A percentile compares a stretch with the other conserved stretches of the same genome.
Evolutionary conservation across 768 basidiomycete genomes (phyloP).

Genomic region (Kwoniella shandongensis): DNA sequence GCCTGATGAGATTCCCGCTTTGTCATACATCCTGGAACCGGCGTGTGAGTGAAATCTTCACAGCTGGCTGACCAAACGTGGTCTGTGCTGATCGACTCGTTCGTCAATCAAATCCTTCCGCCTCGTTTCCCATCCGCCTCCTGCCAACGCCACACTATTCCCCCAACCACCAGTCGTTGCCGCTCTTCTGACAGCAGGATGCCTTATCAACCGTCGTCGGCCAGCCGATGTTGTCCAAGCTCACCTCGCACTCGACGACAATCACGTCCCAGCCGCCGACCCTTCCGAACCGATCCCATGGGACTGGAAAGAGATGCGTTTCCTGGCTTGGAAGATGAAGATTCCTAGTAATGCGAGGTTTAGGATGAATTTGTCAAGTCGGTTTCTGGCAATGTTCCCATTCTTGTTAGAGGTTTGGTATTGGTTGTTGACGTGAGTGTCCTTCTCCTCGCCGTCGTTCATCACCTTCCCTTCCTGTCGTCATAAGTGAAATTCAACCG

Average conservation of each 20-base stretch:
- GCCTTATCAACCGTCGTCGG: constrained; percentile 33
- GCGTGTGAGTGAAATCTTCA: constrained; percentile 35
- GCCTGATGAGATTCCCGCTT: constrained; percentile 39
- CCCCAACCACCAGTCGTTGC: constrained; percentile 30
- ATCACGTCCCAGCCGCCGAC: neutral
- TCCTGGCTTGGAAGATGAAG: constrained; percentile 25
- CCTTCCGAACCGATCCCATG: constrained; percentile 6
- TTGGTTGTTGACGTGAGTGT: constrained; percentile 45
- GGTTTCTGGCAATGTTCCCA: constrained; percentile 42
- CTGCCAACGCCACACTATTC: neutral
- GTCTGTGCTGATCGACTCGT: neutral
- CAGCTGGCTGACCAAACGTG: neutral
- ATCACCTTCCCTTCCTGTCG: too few relatives aligned
- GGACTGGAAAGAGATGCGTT: constrained; percentile 25
- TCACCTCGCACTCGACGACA: constrained; percentile 8
- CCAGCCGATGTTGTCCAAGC: constrained; percentile 34
- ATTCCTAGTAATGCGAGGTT: constrained; percentile 38
- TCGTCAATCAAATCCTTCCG: neutral
- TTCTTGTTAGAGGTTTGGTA: constrained; percentile 49
- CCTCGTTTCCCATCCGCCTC: neutral
- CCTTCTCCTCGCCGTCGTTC: too few relatives aligned
- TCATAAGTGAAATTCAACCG: too few relatives aligned
- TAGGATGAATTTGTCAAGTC: constrained; percentile 28
- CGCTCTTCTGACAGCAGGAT: constrained; percentile 36
- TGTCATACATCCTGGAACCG: constrained; percentile 44